A percentile compares a stretch with the other conserved stretches of the same genome.
Conservation (phyloP, 345 rosid species). For the Crucihimalaya himalaica region DNA sequence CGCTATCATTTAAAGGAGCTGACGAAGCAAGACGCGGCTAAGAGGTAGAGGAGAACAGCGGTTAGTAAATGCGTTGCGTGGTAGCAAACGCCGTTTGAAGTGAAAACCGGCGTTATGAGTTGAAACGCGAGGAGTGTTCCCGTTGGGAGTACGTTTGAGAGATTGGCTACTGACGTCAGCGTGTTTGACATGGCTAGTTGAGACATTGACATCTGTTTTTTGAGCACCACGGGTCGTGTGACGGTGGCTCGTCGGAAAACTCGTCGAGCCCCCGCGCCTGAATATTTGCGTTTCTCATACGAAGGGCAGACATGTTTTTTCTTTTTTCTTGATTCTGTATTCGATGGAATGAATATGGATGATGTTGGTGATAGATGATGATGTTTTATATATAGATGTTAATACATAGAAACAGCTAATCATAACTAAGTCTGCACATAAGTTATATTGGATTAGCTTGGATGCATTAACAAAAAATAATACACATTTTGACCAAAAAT, state of each 20-base stretch:
- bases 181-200: constrained; percentile 72
- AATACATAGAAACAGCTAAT: constrained; percentile 16
- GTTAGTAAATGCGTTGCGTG: constrained; percentile 65
- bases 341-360: too few species aligned
- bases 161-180: constrained; percentile 74
- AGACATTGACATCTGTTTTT: constrained; percentile 45
- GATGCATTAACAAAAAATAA: too few species aligned
- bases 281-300: constrained; percentile 20
- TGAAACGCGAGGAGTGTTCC: constrained; percentile 90
- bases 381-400: constrained; percentile 25
- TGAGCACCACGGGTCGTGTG: constrained; percentile 20
- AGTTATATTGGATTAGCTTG: too few species aligned
- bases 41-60: constrained; percentile 56
- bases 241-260: constrained; percentile 10
- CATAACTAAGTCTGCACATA: constrained; percentile 15
- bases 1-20: constrained; percentile 78
- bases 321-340: too few species aligned
- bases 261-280: constrained; percentile 9
- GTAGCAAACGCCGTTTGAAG: constrained; percentile 81
- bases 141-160: constrained; percentile 96
- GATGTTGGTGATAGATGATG: too few species aligned
- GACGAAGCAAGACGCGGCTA: constrained; percentile 70
- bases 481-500: too few species aligned
- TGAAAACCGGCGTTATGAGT: constrained; percentile 75
- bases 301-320: constrained; percentile 27